A percentile compares a stretch with the other conserved stretches of the same genome.
Evolutionary conservation across 2,329 filamentous ascomycete species (phyloP).

Genomic region (Penicillium concentricum): DNA sequence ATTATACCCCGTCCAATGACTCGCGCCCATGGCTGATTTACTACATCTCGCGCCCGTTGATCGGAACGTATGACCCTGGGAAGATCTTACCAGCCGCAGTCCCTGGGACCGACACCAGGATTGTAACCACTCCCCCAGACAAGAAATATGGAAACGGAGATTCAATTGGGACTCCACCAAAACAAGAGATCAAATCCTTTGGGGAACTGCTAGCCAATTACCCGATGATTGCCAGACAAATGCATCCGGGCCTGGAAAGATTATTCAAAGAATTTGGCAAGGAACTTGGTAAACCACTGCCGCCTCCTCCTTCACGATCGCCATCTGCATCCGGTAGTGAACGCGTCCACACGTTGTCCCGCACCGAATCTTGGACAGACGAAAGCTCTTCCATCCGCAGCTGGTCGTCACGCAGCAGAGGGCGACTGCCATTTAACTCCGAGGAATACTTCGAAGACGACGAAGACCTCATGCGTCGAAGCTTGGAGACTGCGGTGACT

Average conservation of each 20-base stretch:
- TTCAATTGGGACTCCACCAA: slow-evolving; percentile 48
- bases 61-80: slow-evolving; percentile 77
- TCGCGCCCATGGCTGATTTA: slow-evolving; percentile 94
- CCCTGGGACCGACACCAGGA: slow-evolving; percentile 42
- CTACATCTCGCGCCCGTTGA: slow-evolving; percentile 85
- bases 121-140: slow-evolving; percentile 16
- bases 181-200: slow-evolving; percentile 91
- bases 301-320: slow-evolving; percentile 61
- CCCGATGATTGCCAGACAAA: slow-evolving; percentile 92
- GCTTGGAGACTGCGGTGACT: slow-evolving; percentile 87
- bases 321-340: slow-evolving; percentile 55
- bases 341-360: slow-evolving; percentile 25
- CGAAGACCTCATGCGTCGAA: slow-evolving; percentile 83
- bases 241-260: slow-evolving; percentile 87
- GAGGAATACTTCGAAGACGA: slow-evolving; percentile 81
- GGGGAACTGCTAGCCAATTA: slow-evolving; percentile 87
- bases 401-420: slow-evolving; percentile 33
- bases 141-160: slow-evolving; percentile 29
- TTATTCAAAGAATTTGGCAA: slow-evolving; percentile 86
- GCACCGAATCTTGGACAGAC: slow-evolving; percentile 38
- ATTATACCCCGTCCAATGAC: slow-evolving; percentile 86
- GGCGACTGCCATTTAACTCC: slow-evolving; percentile 54
- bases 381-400: slow-evolving; percentile 37
- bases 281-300: slow-evolving; percentile 80
- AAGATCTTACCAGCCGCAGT: slow-evolving; percentile 67